phyloP scores from a whole-genome alignment of 164 flowering plant species.

The Magnolia kwangsiensis region DNA sequence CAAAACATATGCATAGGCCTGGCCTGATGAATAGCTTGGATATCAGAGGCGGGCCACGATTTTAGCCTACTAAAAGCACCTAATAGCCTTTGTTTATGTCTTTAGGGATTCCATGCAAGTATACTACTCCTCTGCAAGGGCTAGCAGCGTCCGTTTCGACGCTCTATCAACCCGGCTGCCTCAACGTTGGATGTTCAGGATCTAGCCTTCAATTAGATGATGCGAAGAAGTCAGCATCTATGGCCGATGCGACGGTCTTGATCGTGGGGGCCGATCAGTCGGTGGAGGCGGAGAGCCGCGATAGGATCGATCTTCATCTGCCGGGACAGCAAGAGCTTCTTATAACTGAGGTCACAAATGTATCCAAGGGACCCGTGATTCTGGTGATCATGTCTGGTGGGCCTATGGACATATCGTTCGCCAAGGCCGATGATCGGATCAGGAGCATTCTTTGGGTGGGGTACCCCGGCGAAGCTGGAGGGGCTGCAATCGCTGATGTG shows the following conservation, averaged over 20 bases:
- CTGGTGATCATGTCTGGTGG: slow-evolving; percentile 90
- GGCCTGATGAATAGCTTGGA: too few relatives aligned
- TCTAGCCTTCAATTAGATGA: slow-evolving; percentile 39
- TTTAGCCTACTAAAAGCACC: neutral
- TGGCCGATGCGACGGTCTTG: slow-evolving; percentile 75
- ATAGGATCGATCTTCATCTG: slow-evolving; percentile 54
- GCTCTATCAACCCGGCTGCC: slow-evolving; percentile 54
- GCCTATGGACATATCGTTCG: slow-evolving; percentile 72
- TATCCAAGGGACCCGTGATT: slow-evolving; percentile 75
- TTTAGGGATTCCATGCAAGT: slow-evolving; percentile 82
- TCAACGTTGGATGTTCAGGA: slow-evolving; percentile 46
- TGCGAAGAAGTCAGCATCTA: slow-evolving; percentile 60
- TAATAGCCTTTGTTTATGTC: neutral
- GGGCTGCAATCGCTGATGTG: slow-evolving; percentile 86
- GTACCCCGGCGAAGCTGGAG: slow-evolving; percentile 98
- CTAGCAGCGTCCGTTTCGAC: slow-evolving; percentile 46
- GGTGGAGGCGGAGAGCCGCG: slow-evolving; percentile 66
- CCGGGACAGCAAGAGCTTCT: slow-evolving; percentile 74
- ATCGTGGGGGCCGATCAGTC: slow-evolving; percentile 78
- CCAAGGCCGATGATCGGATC: slow-evolving; percentile 50
- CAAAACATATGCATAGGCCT: too few relatives aligned
- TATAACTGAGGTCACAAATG: slow-evolving; percentile 56
- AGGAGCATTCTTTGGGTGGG: slow-evolving; percentile 96
- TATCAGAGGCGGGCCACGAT: neutral
- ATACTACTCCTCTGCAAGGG: slow-evolving; percentile 80